Conservation (phyloP, 345 rosid genomes). For the Lepidium didymum region DNA sequence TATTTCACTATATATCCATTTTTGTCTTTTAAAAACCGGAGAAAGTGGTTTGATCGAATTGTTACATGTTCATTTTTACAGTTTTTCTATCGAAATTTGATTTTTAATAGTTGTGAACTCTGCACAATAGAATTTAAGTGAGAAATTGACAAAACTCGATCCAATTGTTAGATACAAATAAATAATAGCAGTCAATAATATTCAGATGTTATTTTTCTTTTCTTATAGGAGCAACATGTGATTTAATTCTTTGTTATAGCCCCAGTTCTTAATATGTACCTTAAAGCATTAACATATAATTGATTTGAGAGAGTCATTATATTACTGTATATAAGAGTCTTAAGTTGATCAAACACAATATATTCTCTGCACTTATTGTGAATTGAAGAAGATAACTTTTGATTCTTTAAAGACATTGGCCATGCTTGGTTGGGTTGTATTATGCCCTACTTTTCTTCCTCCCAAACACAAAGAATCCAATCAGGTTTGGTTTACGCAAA, state of each 20-base stretch:
- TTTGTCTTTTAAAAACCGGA: background rate
- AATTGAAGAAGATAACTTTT: background rate
- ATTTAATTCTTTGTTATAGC: background rate
- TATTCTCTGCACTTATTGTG: background rate
- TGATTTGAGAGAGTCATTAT: no score
- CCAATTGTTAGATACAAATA: no score
- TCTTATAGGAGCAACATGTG: background rate
- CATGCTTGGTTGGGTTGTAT: constrained; percentile 39
- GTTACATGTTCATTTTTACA: no score
- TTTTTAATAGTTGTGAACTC: no score
- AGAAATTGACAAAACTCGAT: no score
- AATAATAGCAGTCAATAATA: no score
- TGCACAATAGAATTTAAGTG: no score
- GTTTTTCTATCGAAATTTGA: no score
- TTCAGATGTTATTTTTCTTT: no score
- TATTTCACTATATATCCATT: background rate
- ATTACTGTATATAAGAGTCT: no score
- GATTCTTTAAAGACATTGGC: constrained; percentile 23
- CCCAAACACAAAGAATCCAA: constrained; percentile 46
- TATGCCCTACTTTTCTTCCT: constrained; percentile 53
- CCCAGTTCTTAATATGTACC: background rate
- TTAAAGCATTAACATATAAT: background rate
- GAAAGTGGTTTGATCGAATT: no score
- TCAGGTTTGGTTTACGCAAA: background rate
- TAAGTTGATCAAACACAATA: background rate